Percentiles rank a stretch among this genome's conserved stretches.
Conservation (phyloP, 495 filamentous ascomycete genomes). For the Annulohypoxylon nitens region DNA sequence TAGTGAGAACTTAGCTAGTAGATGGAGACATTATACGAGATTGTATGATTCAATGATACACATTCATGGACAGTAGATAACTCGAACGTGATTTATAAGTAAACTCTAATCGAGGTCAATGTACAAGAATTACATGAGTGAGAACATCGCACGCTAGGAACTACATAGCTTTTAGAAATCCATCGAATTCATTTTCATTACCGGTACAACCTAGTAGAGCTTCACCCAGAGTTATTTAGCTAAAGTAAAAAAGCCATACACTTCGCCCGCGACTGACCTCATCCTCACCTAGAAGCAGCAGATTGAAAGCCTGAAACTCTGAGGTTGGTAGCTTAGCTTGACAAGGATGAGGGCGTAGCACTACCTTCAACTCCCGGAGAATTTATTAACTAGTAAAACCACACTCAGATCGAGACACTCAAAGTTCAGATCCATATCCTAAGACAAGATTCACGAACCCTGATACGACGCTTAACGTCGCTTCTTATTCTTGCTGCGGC, state of each 20-base stretch:
- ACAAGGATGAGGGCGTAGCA: conserved; percentile 9
- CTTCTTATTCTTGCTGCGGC: conserved; percentile 56
- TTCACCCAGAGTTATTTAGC: conserved; percentile 5
- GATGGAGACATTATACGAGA: no score
- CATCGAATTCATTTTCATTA: conserved; percentile 25
- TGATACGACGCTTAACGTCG: conserved; percentile 49
- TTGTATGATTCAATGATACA: neutral
- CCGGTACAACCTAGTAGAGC: conserved; percentile 20
- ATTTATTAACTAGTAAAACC: neutral
- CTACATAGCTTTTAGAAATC: neutral
- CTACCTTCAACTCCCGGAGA: conserved; percentile 32
- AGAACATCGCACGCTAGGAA: neutral
- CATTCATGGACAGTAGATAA: neutral
- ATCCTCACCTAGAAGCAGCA: neutral
- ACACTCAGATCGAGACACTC: neutral
- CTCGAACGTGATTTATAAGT: no score
- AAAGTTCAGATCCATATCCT: neutral
- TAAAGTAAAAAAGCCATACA: conserved; percentile 11
- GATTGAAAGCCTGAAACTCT: neutral
- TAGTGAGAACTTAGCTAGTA: no score
- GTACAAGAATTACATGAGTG: neutral
- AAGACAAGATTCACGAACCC: neutral
- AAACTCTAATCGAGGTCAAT: neutral
- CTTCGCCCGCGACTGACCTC: neutral
- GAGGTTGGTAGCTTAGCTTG: neutral